Evolutionary conservation across 1,139 yeast genomes (phyloP).

Genomic region (Taphrina betulina): DNA sequence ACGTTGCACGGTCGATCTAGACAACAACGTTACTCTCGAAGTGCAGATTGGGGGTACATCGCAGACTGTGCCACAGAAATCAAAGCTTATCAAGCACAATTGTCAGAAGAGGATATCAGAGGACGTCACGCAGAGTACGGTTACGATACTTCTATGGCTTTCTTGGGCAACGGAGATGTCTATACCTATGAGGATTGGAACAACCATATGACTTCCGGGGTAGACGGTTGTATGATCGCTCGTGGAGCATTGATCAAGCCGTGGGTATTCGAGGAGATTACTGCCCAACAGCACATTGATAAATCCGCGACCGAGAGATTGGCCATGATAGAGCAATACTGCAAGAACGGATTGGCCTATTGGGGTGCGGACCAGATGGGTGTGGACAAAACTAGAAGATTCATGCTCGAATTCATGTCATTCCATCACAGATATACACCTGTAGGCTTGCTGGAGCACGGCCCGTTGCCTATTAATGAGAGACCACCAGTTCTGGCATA

Average conservation of each 20-base stretch:
- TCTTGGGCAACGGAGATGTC: slow-evolving; percentile 90
- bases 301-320: slow-evolving; percentile 87
- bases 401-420: slow-evolving; percentile 88
- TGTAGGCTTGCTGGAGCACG: slow-evolving; percentile 80
- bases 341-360: slow-evolving; percentile 82
- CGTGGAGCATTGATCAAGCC: slow-evolving; percentile 97
- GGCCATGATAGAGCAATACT: slow-evolving; percentile 65
- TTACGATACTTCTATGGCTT: slow-evolving; percentile 49
- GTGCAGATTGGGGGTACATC: slow-evolving; percentile 92
- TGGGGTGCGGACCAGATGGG: slow-evolving; percentile 99
- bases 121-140: slow-evolving; percentile 40
- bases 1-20: slow-evolving; percentile 95
- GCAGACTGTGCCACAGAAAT: slow-evolving; percentile 46
- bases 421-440: slow-evolving; percentile 94
- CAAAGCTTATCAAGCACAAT: slow-evolving; percentile 35
- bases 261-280: slow-evolving; percentile 97
- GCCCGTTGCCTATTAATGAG: slow-evolving; percentile 87
- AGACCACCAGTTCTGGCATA: slow-evolving; percentile 94
- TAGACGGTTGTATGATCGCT: slow-evolving; percentile 96
- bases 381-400: slow-evolving; percentile 80
- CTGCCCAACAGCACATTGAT: slow-evolving; percentile 82
- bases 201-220: slow-evolving; percentile 65
- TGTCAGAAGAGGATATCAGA: slow-evolving; percentile 17
- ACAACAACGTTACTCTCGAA: slow-evolving; percentile 87
- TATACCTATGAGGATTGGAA: slow-evolving; percentile 88